A percentile compares a stretch with the other conserved stretches of the same genome.
phyloP scores from a whole-genome alignment of 257 asterid species.

The Nicotiana benthamiana region DNA sequence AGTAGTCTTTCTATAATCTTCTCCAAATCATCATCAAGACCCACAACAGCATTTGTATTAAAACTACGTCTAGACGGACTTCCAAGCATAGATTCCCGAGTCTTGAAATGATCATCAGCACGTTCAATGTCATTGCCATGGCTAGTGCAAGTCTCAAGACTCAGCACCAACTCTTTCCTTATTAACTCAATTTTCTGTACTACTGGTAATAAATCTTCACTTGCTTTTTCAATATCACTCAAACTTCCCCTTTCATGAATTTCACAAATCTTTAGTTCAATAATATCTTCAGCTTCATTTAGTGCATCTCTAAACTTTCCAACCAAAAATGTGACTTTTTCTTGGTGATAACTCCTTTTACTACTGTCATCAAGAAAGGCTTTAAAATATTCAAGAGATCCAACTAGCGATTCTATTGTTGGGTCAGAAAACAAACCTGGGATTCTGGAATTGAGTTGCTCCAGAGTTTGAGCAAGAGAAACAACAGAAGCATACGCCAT shows the following conservation, averaged over 20 bases:
- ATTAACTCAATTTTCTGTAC: background rate
- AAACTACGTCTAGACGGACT: background rate
- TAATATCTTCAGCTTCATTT: background rate
- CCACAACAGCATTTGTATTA: background rate
- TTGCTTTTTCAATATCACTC: background rate
- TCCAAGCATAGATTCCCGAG: background rate
- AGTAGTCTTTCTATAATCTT: background rate
- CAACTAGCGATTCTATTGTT: background rate
- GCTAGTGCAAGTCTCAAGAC: conserved; percentile 3
- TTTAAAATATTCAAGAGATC: background rate
- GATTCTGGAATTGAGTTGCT: background rate
- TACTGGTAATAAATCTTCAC: background rate
- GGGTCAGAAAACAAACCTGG: conserved; percentile 1
- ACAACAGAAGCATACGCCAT: conserved; percentile 6
- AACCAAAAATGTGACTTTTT: background rate
- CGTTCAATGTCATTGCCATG: background rate
- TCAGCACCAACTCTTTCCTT: background rate
- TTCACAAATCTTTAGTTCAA: conserved; percentile 5
- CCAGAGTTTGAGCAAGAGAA: background rate
- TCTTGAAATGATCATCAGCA: background rate
- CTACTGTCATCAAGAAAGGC: background rate
- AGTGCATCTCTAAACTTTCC: background rate
- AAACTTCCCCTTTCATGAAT: background rate
- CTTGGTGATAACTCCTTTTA: background rate
- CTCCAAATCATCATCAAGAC: conserved; percentile 5